Percentiles rank a stretch among this genome's conserved stretches.
phyloP scores from a whole-genome alignment of 106 monocot genomes.

The Triglochin maritima region DNA sequence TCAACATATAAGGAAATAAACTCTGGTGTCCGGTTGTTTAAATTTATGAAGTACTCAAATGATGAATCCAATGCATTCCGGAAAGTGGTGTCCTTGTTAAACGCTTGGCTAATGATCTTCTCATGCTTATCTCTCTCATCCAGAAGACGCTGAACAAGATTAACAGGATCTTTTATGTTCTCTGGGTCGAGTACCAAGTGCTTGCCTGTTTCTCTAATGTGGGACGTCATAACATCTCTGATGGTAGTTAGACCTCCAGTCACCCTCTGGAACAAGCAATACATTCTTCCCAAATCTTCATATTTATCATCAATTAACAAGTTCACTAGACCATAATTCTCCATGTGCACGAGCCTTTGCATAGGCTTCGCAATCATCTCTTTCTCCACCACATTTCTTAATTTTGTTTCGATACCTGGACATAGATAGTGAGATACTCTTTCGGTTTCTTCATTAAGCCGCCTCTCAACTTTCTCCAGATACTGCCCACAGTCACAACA shows the following conservation, averaged over 20 bases:
- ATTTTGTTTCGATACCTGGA: conserved; percentile 45
- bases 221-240: conserved; percentile 74
- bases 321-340: conserved; percentile 84
- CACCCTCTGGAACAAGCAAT: conserved; percentile 69
- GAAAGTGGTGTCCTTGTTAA: conserved; percentile 85
- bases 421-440: conserved; percentile 78
- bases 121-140: conserved; percentile 87
- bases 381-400: conserved; percentile 80
- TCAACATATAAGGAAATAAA: conserved; percentile 90
- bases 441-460: conserved; percentile 92
- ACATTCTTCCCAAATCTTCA: conserved; percentile 84
- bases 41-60: conserved; percentile 88
- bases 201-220: conserved; percentile 76
- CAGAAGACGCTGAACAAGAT: conserved; percentile 83
- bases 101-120: conserved; percentile 63
- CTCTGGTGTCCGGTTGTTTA: conserved; percentile 85
- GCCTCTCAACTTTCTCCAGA: conserved; percentile 66
- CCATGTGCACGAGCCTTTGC: conserved; percentile 92
- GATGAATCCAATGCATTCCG: conserved; percentile 91
- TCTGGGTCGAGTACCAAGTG: conserved; percentile 79
- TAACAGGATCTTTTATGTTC: conserved; percentile 75
- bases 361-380: conserved; percentile 94
- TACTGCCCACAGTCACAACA: conserved; percentile 82
- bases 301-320: conserved; percentile 89
- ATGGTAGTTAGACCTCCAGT: conserved; percentile 67